Evolutionary conservation across 1,139 yeast genomes (phyloP).

Genomic region (Yamadazyma trypodendri): DNA sequence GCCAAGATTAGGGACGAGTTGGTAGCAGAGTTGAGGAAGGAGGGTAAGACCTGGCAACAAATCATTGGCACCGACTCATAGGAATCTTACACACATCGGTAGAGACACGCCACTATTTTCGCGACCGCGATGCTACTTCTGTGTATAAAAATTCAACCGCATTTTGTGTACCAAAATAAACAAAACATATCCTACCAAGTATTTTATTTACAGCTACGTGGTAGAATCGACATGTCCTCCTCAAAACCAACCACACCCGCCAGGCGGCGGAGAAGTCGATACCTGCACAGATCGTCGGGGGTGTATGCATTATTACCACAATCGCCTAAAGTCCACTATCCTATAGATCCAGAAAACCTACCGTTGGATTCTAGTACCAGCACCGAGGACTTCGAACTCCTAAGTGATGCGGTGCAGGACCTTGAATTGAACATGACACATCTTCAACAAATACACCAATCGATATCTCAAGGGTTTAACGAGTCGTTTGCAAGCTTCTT

Average conservation of each 20-base stretch:
- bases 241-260: constrained; percentile 8
- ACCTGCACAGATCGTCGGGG: constrained; percentile 38
- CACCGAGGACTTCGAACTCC: constrained; percentile 35
- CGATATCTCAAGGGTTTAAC: constrained; percentile 50
- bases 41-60: constrained; percentile 83
- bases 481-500: constrained; percentile 62
- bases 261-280: constrained; percentile 2
- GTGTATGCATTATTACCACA: constrained; percentile 35
- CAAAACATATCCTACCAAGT: background rate
- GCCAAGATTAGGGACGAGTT: constrained; percentile 76
- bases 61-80: constrained; percentile 48
- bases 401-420: constrained; percentile 55
- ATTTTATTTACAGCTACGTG: no score
- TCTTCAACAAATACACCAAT: constrained; percentile 50
- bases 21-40: constrained; percentile 59
- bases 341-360: constrained; percentile 37
- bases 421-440: constrained; percentile 48
- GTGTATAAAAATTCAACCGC: no score
- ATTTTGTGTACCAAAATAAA: background rate
- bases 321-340: constrained; percentile 45
- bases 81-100: no score
- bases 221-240: constrained; percentile 2
- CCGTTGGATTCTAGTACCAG: constrained; percentile 37
- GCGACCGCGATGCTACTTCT: no score
- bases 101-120: background rate